Conservation (phyloP, 2,329 filamentous ascomycete genomes). For the Monascus ruber region DNA sequence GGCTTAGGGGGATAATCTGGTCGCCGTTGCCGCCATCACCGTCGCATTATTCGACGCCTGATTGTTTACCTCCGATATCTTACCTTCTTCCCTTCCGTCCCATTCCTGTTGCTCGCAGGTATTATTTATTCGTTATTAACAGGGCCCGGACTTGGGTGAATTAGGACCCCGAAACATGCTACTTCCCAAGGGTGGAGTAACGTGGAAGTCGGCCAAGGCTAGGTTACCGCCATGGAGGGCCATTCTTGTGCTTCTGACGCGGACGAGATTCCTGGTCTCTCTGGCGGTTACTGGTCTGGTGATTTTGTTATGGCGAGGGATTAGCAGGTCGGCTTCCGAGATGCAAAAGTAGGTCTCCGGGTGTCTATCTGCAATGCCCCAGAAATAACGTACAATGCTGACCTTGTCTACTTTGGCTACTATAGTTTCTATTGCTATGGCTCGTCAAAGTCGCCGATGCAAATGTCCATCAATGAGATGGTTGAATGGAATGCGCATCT, state of each 20-base stretch:
- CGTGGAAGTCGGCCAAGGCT: constrained; percentile 81
- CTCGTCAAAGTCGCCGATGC: constrained; percentile 86
- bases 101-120: not conserved
- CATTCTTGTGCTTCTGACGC: constrained; percentile 57
- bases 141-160: too few species aligned
- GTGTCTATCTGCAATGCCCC: not conserved
- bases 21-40: too few species aligned
- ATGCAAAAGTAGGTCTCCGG: constrained; percentile 66
- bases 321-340: constrained; percentile 67
- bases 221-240: constrained; percentile 67
- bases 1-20: too few species aligned
- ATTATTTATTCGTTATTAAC: not conserved
- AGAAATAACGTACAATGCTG: not conserved
- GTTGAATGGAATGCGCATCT: constrained; percentile 79
- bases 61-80: too few species aligned
- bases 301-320: constrained; percentile 77
- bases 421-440: constrained; percentile 94
- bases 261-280: constrained; percentile 65
- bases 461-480: constrained; percentile 87
- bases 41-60: too few species aligned
- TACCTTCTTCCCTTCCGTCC: too few species aligned
- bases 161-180: constrained; percentile 51
- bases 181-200: constrained; percentile 77
- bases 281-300: constrained; percentile 59
- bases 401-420: constrained; percentile 2